Evolutionary conservation across 257 asterid genomes (phyloP).

Genomic region (Solanum raphanifolium): DNA sequence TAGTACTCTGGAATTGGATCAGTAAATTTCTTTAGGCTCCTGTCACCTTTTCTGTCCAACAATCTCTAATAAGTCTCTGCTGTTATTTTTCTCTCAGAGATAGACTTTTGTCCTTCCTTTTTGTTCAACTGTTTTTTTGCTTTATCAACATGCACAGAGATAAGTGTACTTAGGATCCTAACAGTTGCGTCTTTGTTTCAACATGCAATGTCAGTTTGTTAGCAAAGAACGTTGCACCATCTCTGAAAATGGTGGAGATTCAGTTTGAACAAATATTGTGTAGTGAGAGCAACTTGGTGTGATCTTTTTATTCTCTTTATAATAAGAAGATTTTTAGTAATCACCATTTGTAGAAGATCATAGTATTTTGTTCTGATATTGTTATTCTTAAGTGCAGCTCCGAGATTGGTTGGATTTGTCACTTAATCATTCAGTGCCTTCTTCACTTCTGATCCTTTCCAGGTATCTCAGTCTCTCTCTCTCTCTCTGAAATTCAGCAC

Average conservation of each 20-base stretch:
- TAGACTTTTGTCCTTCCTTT: not conserved
- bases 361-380: not conserved
- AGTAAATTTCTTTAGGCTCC: not conserved
- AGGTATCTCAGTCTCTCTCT: conserved; percentile 27
- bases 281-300: not conserved
- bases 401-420: conserved; percentile 93
- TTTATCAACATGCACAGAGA: not conserved
- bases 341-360: not conserved
- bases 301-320: not conserved
- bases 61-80: not conserved
- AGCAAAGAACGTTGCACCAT: not conserved
- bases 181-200: not conserved
- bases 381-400: conserved; percentile 34
- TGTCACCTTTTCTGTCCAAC: not conserved
- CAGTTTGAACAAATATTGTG: not conserved
- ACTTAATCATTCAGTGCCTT: conserved; percentile 79
- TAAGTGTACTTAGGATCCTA: not conserved
- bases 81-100: not conserved
- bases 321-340: not conserved
- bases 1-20: not conserved
- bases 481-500: not conserved
- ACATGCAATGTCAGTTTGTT: not conserved
- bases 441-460: conserved; percentile 80
- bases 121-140: not conserved
- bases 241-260: not conserved